These are phyloP conservation scores for Haberlea rhodopensis DNA, from an alignment of 257 asterid species.

Conservation along the genomic window DNA sequence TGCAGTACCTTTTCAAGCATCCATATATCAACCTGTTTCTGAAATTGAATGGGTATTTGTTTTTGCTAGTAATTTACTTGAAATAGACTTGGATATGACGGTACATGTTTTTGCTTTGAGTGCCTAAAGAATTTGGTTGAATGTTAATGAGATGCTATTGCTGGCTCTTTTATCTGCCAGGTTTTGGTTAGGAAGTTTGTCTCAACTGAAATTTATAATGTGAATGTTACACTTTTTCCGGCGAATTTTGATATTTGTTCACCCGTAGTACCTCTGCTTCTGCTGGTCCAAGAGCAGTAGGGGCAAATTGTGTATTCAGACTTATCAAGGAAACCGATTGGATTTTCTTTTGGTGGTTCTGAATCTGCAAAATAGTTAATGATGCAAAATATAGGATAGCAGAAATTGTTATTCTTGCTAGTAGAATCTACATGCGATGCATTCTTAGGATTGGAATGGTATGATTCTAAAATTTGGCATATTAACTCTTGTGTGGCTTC, in stretches of 20 bases:
- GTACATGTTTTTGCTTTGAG: neutral
- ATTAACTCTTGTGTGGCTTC: neutral
- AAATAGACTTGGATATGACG: neutral
- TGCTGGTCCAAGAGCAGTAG: neutral
- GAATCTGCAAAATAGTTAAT: slow-evolving; percentile 9
- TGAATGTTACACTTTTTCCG: neutral
- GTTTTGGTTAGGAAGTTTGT: neutral
- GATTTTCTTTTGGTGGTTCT: slow-evolving; percentile 2
- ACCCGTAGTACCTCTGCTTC: neutral
- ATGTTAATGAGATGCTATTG: too few species aligned
- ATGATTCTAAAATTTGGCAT: neutral
- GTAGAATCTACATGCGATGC: neutral
- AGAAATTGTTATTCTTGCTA: neutral
- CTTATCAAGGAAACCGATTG: neutral
- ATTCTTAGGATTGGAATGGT: neutral
- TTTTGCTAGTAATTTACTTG: neutral
- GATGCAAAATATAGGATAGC: neutral
- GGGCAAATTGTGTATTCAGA: slow-evolving; percentile 2
- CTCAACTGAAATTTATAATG: neutral
- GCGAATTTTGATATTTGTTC: neutral
- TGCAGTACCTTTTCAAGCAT: slow-evolving; percentile 4
- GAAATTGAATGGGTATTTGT: neutral
- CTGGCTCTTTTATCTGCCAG: neutral
- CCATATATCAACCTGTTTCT: neutral
- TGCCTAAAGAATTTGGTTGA: neutral